Evolutionary conservation across 2,329 filamentous ascomycete genomes (phyloP), one percentile per base, ranked within the genome.

Genomic region (Aspergillus neotritici): DNA sequence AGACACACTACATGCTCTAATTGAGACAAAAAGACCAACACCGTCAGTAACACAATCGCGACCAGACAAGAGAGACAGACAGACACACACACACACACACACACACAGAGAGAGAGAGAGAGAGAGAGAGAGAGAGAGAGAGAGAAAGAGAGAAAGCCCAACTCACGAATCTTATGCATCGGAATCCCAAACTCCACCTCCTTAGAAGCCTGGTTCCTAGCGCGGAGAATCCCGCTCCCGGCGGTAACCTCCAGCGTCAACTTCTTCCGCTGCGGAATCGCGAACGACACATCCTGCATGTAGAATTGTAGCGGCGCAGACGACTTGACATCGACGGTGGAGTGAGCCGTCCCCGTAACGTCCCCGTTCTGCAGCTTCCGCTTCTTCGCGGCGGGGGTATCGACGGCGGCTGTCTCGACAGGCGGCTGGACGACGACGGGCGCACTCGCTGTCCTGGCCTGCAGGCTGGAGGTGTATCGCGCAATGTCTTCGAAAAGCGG

Each of bases 191-290:
- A 77, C 51, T 80, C 77, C 34, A 80, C 66, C 44, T 70, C 66
- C 34, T 69, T 71, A 13, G 72, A 74, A 3, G 70, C 61, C 33
- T 78, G 69, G 43, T 74, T 75, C 44, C 72, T 62, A 21, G 70
- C 74, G 34, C 74, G 68, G 31, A 79, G 64, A 40, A 57, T 73
- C n/a, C 55, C 53, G 45, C 52, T 54, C 40, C 59, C 58, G 37
- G 64, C 63, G 30, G 77, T 68, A n/a, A 83, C 60, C 56, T 82
- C 75, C 21, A 84, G 67, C 37, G 71, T 76, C 47, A 82, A 68
- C 66, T 83, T 83, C 67, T 83, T 84, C 41, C 80, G 69, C 53
- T 79, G 76, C 3, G 80, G 80, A 0, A 82, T 70, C 12, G 78
- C 71, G 61, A 83, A 82, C 43, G 77, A 80, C 42, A 80, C 67